Conservation (phyloP, 306 rosid genomes). For the Prosopis cineraria region DNA sequence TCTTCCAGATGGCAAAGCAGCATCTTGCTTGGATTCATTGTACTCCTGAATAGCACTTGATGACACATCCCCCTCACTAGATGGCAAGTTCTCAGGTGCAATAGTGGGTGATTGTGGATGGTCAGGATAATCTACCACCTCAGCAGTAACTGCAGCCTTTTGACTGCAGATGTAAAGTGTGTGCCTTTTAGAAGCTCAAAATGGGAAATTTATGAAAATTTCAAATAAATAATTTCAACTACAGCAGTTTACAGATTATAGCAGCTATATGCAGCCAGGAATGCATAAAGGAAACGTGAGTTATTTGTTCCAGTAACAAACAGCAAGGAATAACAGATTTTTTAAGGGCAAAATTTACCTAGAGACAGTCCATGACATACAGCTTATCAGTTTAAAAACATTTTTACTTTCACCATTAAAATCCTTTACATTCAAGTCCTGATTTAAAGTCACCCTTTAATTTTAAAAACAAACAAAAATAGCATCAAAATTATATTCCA, state of each 20-base stretch:
- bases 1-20: constrained; percentile 69
- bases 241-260: constrained; percentile 10
- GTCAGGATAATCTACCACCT: constrained; percentile 71
- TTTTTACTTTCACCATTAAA: background rate
- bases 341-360: background rate
- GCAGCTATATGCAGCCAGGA: constrained; percentile 19
- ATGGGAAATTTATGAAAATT: constrained; percentile 3
- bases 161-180: constrained; percentile 51
- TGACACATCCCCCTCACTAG: constrained; percentile 73
- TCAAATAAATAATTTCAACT: constrained; percentile 16
- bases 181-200: constrained; percentile 21
- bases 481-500: background rate
- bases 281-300: constrained; percentile 16
- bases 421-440: constrained; percentile 15
- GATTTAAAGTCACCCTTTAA: background rate
- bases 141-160: constrained; percentile 52
- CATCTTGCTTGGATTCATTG: constrained; percentile 71
- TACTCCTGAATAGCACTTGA: constrained; percentile 61
- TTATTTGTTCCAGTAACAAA: constrained; percentile 15
- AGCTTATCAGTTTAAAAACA: background rate
- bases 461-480: background rate
- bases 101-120: constrained; percentile 61
- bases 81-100: constrained; percentile 56
- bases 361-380: background rate
- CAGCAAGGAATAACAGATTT: background rate